Evolutionary conservation across 371 early-diverging fungal species (phyloP), one percentile per base, ranked within the genome.

Genomic region (Mortierella sp.): DNA sequence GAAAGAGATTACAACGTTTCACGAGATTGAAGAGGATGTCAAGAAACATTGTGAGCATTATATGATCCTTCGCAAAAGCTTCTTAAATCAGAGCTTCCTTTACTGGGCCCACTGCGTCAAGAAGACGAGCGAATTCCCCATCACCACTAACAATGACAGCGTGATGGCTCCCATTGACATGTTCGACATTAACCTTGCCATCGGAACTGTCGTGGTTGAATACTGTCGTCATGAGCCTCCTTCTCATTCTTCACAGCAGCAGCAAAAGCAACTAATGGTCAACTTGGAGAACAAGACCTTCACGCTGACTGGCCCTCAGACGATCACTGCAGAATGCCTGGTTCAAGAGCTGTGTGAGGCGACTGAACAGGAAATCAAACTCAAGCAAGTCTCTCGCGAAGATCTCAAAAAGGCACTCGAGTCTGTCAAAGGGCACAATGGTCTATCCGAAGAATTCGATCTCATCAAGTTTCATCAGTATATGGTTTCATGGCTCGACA

Each of bases 221-320:
- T 22, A 68, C 29, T 72, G 35, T 19, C 62, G 29, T 4, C 49
- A 67, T 9, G 57, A 12, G 4, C 17, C 3, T 19, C 49, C 17
- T 49, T 49, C 49, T 49, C 49, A 8, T 47, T 22, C 47, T 47
- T 47, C 10, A 12, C 69, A 28, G 23, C 23, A 22, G 13, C 51
- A n/a, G n/a, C 47, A 4, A 19, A 49, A 2, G 19, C 13, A 0
- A 68, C 64, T 43, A 65, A 61, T 3, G 29, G 34, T 10, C 62
- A 68, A 53, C n/a, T n/a, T n/a, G n/a, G 58, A 47, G 47, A 72
- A 72, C 66, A 77, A 72, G 62, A 62, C 42, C 53, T 77, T 68
- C 56, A 72, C 61, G 9, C 26, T 77, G 66, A 77, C 78, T 4
- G 78, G 78, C 0, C 78, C 78, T 3, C 12, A 61, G n/a, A 54